phyloP scores from a whole-genome alignment of 495 filamentous ascomycete species.

The Beverwykella pulmonaria region DNA sequence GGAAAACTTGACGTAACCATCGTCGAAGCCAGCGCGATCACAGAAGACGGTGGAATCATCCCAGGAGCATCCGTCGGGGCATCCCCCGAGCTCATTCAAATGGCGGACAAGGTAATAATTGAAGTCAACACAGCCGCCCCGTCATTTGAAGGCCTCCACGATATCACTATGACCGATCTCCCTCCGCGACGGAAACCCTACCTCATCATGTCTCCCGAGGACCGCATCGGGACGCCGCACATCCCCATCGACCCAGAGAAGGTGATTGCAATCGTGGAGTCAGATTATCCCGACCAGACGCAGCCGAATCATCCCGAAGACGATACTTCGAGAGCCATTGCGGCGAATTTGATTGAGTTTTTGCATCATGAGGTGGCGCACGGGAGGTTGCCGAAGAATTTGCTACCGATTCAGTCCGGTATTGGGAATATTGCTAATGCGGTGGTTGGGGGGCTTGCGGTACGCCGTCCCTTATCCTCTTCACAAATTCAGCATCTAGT shows the following conservation, averaged over 20 bases:
- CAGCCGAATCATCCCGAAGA: conserved; percentile 76
- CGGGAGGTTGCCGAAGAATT: conserved; percentile 74
- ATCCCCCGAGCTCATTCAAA: conserved; percentile 81
- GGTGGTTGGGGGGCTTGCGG: conserved; percentile 80
- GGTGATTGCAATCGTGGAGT: conserved; percentile 84
- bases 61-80: conserved; percentile 87
- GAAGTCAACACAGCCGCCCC: conserved; percentile 89
- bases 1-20: conserved; percentile 81
- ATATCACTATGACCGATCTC: conserved; percentile 84
- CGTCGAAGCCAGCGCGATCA: conserved; percentile 86
- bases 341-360: conserved; percentile 82
- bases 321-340: conserved; percentile 70
- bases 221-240: conserved; percentile 79
- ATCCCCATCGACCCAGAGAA: conserved; percentile 90
- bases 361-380: conserved; percentile 76
- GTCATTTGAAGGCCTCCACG: conserved; percentile 85
- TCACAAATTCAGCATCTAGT: not conserved
- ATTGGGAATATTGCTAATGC: conserved; percentile 96
- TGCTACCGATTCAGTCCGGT: conserved; percentile 83
- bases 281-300: conserved; percentile 82
- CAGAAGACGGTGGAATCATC: conserved; percentile 89
- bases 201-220: conserved; percentile 74
- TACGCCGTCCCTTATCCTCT: conserved; percentile 12
- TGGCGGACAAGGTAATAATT: conserved; percentile 91
- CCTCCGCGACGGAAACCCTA: conserved; percentile 84